Evolutionary conservation across 2,329 filamentous ascomycete species (phyloP).

Genomic region (Botrytis aclada): DNA sequence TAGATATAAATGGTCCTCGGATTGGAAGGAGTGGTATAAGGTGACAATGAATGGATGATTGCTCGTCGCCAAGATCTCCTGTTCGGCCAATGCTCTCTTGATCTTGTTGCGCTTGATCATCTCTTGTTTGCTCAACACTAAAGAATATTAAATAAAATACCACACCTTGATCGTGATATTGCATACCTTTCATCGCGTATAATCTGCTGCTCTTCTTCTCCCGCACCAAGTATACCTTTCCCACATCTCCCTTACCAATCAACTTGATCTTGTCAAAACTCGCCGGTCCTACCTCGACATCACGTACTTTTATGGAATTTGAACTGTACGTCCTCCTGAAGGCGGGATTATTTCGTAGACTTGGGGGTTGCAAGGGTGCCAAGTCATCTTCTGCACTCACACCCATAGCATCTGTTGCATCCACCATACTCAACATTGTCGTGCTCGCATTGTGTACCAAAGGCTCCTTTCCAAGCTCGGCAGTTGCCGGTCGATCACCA

Average conservation of each 20-base stretch:
- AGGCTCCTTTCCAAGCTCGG: constrained; percentile 82
- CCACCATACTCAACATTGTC: constrained; percentile 46
- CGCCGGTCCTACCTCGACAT: constrained; percentile 90
- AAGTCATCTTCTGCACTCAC: constrained; percentile 51
- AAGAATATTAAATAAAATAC: constrained; percentile 30
- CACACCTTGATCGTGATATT: neutral
- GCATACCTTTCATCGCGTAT: constrained; percentile 96
- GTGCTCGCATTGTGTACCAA: constrained; percentile 57
- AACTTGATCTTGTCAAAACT: constrained; percentile 99
- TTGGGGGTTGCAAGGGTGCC: constrained; percentile 62
- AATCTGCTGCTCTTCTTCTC: constrained; percentile 96
- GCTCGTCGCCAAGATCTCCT: constrained; percentile 96
- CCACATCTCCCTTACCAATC: constrained; percentile 97
- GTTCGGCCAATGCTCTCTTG: constrained; percentile 94
- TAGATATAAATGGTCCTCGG: constrained; percentile 96
- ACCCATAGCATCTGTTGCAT: constrained; percentile 39
- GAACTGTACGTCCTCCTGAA: constrained; percentile 97
- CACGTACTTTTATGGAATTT: constrained; percentile 97
- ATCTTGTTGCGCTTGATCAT: constrained; percentile 99
- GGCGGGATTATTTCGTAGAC: constrained; percentile 65
- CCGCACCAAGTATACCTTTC: constrained; percentile 94
- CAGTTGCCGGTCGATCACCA: constrained; percentile 73
- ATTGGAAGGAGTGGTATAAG: constrained; percentile 98
- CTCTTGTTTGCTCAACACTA: constrained; percentile 98
- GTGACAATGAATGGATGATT: constrained; percentile 99